phyloP scores from a whole-genome alignment of 2,329 filamentous ascomycete species.

The Coniochaeta pulveracea region DNA sequence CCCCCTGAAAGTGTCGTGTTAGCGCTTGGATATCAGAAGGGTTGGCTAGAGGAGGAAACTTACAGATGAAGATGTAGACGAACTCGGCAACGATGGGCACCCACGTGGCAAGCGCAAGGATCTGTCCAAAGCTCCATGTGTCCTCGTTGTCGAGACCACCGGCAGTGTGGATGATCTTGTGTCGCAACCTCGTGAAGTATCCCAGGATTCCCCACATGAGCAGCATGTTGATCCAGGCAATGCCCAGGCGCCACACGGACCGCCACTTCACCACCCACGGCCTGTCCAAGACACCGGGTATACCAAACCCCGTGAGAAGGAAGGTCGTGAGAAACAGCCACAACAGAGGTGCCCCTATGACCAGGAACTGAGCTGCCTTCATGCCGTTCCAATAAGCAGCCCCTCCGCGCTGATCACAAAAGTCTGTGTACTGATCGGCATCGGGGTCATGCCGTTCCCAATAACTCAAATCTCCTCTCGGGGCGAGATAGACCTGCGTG shows the following conservation, averaged over 20 bases:
- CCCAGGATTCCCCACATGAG: constrained; percentile 5
- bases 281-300: constrained; percentile 7
- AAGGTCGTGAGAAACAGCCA: constrained; percentile 10
- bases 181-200: constrained; percentile 4
- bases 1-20: constrained; percentile 1
- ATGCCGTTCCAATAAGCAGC: constrained; percentile 8
- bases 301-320: constrained; percentile 8
- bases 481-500: constrained; percentile 8
- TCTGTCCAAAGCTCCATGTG: constrained; percentile 15
- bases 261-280: constrained; percentile 3
- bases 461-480: constrained; percentile 9
- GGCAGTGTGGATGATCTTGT: constrained; percentile 4
- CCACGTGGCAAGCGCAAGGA: constrained; percentile 15
- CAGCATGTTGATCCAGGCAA: constrained; percentile 6
- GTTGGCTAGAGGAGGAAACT: constrained; percentile 3
- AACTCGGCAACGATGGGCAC: constrained; percentile 12
- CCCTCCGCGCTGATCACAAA: constrained; percentile 10
- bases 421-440: background rate
- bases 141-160: constrained; percentile 5
- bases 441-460: constrained; percentile 4
- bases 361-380: constrained; percentile 6
- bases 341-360: constrained; percentile 8
- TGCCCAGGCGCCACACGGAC: constrained; percentile 2
- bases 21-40: background rate
- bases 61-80: constrained; percentile 13